phyloP scores from a whole-genome alignment of 2,329 filamentous ascomycete genomes.

The Verticillium nubilum region DNA sequence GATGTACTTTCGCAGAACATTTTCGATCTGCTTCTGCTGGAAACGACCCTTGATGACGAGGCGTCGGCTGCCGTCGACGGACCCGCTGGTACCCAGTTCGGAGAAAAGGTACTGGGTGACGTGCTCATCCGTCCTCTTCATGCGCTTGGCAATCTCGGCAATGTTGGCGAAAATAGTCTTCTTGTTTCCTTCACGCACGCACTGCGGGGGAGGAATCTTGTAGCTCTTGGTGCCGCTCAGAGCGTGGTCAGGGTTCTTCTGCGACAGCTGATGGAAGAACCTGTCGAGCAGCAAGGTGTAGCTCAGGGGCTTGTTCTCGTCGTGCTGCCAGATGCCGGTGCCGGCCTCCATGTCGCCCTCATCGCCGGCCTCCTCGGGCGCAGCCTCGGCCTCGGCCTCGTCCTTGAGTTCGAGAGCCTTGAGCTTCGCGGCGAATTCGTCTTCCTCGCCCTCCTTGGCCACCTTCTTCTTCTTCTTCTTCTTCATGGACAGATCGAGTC shows the following conservation, averaged over 20 bases:
- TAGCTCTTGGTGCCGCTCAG: constrained; percentile 88
- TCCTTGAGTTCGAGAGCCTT: constrained; percentile 51
- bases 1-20: constrained; percentile 92
- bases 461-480: constrained; percentile 79
- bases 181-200: constrained; percentile 99
- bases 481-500: constrained; percentile 58
- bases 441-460: constrained; percentile 56
- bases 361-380: constrained; percentile 43
- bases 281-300: constrained; percentile 83
- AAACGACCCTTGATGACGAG: constrained; percentile 99
- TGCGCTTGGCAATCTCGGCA: constrained; percentile 95
- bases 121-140: constrained; percentile 98
- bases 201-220: constrained; percentile 98
- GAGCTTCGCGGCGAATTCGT: constrained; percentile 55
- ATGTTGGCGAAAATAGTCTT: constrained; percentile 99
- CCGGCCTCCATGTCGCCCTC: constrained; percentile 80
- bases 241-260: constrained; percentile 94
- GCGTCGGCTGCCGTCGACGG: constrained; percentile 85
- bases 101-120: constrained; percentile 85
- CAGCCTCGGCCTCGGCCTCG: constrained; percentile 57
- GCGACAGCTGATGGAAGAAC: constrained; percentile 91
- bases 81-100: constrained; percentile 94
- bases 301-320: constrained; percentile 69
- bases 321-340: constrained; percentile 86
- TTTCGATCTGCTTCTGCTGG: constrained; percentile 99